Conservation (phyloP, 495 filamentous ascomycete species). For the Daldinia concentrica region DNA sequence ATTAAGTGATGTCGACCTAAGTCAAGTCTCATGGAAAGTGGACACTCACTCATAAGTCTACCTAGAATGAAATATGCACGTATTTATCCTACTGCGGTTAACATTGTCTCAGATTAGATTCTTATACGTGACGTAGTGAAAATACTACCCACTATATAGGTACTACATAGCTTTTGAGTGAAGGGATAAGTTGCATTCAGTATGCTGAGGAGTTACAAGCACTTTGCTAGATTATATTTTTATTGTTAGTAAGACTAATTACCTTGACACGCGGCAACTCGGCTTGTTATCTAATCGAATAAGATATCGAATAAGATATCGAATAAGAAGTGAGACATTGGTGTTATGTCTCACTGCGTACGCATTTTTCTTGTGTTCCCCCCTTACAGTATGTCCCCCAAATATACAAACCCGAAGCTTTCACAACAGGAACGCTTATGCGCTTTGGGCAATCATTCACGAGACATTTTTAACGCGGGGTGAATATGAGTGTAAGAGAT, state of each 20-base stretch:
- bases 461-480: background rate
- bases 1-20: background rate
- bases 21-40: background rate
- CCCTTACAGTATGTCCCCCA: background rate
- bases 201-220: too few species aligned
- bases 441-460: background rate
- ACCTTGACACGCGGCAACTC: background rate
- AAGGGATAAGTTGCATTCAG: background rate
- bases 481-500: background rate
- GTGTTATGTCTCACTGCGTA: background rate
- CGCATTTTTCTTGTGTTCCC: background rate
- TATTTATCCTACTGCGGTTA: background rate
- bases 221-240: background rate
- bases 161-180: background rate
- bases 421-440: background rate
- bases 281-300: background rate
- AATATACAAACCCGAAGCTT: background rate
- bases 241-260: background rate
- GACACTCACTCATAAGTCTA: background rate
- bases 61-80: background rate
- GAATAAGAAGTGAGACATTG: background rate
- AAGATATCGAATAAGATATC: background rate
- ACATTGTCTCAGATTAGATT: background rate
- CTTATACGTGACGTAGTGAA: background rate
- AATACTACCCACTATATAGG: background rate